These are phyloP conservation scores for Pseudogymnoascus sp. DNA, from an alignment of 2,329 filamentous ascomycete species.

Conservation along the genomic window DNA sequence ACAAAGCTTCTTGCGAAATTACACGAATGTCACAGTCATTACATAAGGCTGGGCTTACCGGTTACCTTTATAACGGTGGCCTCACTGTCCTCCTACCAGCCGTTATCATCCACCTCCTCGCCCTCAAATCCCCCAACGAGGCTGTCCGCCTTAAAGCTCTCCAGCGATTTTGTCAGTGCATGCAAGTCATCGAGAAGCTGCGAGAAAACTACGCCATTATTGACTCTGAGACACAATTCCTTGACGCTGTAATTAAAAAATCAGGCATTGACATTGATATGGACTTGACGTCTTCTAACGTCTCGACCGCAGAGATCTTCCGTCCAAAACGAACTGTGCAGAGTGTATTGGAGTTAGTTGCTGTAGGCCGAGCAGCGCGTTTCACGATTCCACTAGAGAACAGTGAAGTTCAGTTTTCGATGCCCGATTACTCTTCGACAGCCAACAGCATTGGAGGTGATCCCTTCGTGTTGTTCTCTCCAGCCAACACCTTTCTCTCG, in stretches of 20 bases:
- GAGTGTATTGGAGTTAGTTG: not conserved
- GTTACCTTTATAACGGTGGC: conserved; percentile 73
- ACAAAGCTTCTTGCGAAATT: conserved; percentile 72
- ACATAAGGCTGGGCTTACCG: conserved; percentile 63
- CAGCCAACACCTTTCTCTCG: not conserved
- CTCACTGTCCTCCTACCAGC: conserved; percentile 81
- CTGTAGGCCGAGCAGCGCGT: not conserved
- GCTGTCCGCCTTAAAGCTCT: conserved; percentile 63
- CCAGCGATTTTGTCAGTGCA: conserved; percentile 77
- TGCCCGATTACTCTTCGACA: not conserved
- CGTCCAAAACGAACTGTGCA: not conserved
- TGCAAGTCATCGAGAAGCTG: conserved; percentile 77
- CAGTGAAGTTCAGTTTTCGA: not conserved
- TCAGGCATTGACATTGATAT: conserved; percentile 48
- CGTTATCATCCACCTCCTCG: conserved; percentile 82
- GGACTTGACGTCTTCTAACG: not conserved
- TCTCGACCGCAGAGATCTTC: not conserved
- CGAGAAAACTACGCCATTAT: conserved; percentile 82
- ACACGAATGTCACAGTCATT: conserved; percentile 73
- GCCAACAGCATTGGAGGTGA: not conserved
- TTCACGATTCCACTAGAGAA: not conserved
- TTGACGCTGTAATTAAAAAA: conserved; percentile 79
- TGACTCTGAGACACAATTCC: conserved; percentile 80
- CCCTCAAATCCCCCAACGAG: conserved; percentile 75
- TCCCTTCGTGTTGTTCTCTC: not conserved